These are phyloP conservation scores for Euphorbia tirucalli DNA, from an alignment of 345 rosid genomes.

Conservation along the genomic window DNA sequence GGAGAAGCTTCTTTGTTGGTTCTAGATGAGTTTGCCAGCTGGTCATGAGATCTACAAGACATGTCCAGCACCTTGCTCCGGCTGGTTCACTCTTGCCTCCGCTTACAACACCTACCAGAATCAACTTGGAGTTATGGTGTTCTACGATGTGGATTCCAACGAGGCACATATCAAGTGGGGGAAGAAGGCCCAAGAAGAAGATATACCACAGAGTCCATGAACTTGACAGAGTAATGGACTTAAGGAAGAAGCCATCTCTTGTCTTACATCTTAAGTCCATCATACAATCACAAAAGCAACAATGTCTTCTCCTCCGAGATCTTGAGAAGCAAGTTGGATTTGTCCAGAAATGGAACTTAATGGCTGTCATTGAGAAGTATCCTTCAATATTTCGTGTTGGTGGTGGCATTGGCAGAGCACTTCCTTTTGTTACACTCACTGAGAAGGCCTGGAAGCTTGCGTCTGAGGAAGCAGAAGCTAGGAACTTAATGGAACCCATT, in stretches of 20 bases:
- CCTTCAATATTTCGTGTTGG: conserved; percentile 69
- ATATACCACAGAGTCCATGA: conserved; percentile 69
- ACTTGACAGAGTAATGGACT: conserved; percentile 84
- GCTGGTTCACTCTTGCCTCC: background rate
- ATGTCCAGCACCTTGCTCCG: background rate
- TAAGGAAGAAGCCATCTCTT: conserved; percentile 66
- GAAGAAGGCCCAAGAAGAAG: conserved; percentile 82
- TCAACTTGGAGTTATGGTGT: background rate
- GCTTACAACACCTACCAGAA: background rate
- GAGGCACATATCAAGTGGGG: conserved; percentile 62
- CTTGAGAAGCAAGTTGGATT: conserved; percentile 91
- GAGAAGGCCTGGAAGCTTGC: conserved; percentile 64
- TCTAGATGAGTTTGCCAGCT: background rate
- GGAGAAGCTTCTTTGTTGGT: background rate
- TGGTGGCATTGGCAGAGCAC: conserved; percentile 49
- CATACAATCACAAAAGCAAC: conserved; percentile 61
- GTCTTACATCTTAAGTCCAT: conserved; percentile 71
- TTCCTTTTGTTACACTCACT: conserved; percentile 63
- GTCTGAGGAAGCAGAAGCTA: conserved; percentile 48
- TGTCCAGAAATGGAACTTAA: conserved; percentile 84
- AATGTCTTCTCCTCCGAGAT: conserved; percentile 66
- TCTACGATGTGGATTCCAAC: conserved; percentile 35
- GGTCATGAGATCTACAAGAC: background rate
- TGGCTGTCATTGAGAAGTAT: conserved; percentile 75
- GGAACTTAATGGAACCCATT: conserved; percentile 66